Evolutionary conservation across 441 rosid species (phyloP), one percentile per base, ranked within the genome.

Genomic region (Dalechampia spathulata): DNA sequence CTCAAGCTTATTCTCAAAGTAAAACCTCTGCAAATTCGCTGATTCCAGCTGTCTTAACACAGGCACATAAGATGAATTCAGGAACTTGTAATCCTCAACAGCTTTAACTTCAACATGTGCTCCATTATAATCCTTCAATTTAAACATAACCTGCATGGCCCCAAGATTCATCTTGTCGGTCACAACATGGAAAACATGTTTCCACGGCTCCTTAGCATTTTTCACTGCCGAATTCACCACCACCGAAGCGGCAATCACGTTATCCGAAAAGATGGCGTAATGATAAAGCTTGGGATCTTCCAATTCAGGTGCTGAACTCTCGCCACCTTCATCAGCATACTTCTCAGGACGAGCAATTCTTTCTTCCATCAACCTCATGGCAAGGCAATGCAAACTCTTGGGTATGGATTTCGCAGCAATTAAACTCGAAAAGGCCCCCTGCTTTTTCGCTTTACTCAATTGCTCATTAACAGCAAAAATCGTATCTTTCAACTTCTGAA

Each of bases 91-190:
- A 61, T 92, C 96, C 72, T 92, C 96, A 15, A 92, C 96, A 0
- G 96, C 98, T 71, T 88, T 92, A 54, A 92, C 98, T 72, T 92
- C 91, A 1, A 92, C 70, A 57, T 88, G 98, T 2, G 96, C 95
- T 42, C 95, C 97, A 13, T 83, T 93, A 59, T 87, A 93, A 25
- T 87, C 90, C 77, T 90, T 93, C 54, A 87, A 66, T 67, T 79
- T 87, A 55, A 93, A 93, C 97, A 90, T 85, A 55, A 93, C 97
- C 80, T 93, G 97, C 97, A 87, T 93, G 4, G 97, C 93, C 48
- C 96, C 90, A 0, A 91, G 96, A 64, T 91, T 88, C 95, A 88
- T 88, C 75, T 91, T 91, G 69, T 88, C 98, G 0, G 96, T 88
- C 60, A 91, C 96, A 20, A 86, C 98, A 59, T 91, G 98, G 48